phyloP scores from a whole-genome alignment of 1,139 yeast genomes.

The Scheffersomyces parashehatae region DNA sequence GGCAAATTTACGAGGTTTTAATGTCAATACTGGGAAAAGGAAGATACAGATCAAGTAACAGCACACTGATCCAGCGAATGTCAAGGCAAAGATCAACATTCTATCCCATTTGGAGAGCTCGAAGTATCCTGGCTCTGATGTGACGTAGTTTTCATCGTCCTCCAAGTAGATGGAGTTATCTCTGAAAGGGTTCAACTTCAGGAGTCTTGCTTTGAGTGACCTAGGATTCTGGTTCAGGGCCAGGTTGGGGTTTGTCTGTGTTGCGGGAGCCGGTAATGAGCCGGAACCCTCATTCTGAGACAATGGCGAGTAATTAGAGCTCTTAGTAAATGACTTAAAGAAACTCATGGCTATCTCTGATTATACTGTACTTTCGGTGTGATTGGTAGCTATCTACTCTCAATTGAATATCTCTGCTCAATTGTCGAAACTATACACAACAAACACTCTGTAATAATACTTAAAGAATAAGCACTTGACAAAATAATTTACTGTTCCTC shows the following conservation, averaged over 20 bases:
- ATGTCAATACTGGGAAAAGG: slow-evolving; percentile 54
- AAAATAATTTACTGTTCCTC: no score
- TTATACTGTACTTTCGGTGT: no score
- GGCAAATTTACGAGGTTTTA: slow-evolving; percentile 62
- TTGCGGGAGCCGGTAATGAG: slow-evolving; percentile 43
- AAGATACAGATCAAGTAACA: slow-evolving; percentile 58
- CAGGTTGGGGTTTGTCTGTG: slow-evolving; percentile 16
- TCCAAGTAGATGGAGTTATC: slow-evolving; percentile 37
- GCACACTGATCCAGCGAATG: slow-evolving; percentile 53
- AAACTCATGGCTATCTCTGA: slow-evolving; percentile 29
- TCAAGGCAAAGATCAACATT: slow-evolving; percentile 54
- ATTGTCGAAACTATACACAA: no score
- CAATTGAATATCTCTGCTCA: no score
- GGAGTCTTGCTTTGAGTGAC: slow-evolving; percentile 31
- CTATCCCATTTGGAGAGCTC: slow-evolving; percentile 61
- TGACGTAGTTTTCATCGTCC: slow-evolving; percentile 47
- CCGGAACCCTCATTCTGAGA: slow-evolving; percentile 33
- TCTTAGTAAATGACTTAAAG: slow-evolving; percentile 33
- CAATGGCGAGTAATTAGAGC: slow-evolving; percentile 30
- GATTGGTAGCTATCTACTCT: no score
- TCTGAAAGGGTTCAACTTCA: slow-evolving; percentile 43
- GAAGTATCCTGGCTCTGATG: slow-evolving; percentile 47
- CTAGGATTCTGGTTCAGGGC: slow-evolving; percentile 10
- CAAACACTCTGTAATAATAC: no score
- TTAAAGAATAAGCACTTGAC: background rate